These are phyloP conservation scores for Skeletonema tropicum DNA, from an alignment of 108 stramenopile species.

Conservation along the genomic window DNA sequence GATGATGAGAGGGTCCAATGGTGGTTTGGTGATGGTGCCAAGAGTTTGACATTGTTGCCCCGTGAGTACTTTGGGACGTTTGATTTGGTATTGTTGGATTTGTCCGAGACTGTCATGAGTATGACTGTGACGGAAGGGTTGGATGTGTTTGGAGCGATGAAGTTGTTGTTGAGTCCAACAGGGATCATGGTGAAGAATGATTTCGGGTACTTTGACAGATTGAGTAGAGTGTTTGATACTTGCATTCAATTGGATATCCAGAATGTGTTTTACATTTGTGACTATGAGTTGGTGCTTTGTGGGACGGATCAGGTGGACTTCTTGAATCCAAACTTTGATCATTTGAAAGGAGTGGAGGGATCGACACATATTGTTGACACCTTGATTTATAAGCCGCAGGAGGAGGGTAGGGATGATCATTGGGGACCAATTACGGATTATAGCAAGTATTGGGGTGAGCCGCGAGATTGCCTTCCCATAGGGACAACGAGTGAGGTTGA, in stretches of 20 bases:
- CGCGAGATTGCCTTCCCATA: slow-evolving; percentile 32
- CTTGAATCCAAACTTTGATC: slow-evolving; percentile 49
- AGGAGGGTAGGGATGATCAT: slow-evolving; percentile 58
- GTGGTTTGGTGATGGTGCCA: slow-evolving; percentile 93
- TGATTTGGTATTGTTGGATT: slow-evolving; percentile 86
- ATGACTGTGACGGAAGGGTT: slow-evolving; percentile 71
- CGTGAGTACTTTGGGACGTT: slow-evolving; percentile 84
- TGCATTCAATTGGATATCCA: slow-evolving; percentile 46
- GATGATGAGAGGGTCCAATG: slow-evolving; percentile 84
- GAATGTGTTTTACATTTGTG: slow-evolving; percentile 68
- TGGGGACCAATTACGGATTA: too few relatives aligned
- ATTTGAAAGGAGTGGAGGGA: slow-evolving; percentile 24
- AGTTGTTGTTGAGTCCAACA: slow-evolving; percentile 71
- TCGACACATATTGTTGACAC: slow-evolving; percentile 16
- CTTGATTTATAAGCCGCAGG: slow-evolving; percentile 40
- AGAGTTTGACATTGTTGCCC: slow-evolving; percentile 76
- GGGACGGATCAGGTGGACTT: slow-evolving; percentile 79
- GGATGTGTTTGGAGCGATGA: slow-evolving; percentile 74
- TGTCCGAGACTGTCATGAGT: slow-evolving; percentile 80
- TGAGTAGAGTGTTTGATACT: slow-evolving; percentile 71
- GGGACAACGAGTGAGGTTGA: slow-evolving; percentile 32
- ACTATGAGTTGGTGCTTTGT: slow-evolving; percentile 69
- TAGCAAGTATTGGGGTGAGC: too few relatives aligned
- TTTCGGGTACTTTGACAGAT: slow-evolving; percentile 63
- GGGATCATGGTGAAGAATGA: slow-evolving; percentile 90